These are phyloP conservation scores for Saccharomyces uvarum DNA, from an alignment of 1,139 yeast genomes.

Conservation along the genomic window DNA sequence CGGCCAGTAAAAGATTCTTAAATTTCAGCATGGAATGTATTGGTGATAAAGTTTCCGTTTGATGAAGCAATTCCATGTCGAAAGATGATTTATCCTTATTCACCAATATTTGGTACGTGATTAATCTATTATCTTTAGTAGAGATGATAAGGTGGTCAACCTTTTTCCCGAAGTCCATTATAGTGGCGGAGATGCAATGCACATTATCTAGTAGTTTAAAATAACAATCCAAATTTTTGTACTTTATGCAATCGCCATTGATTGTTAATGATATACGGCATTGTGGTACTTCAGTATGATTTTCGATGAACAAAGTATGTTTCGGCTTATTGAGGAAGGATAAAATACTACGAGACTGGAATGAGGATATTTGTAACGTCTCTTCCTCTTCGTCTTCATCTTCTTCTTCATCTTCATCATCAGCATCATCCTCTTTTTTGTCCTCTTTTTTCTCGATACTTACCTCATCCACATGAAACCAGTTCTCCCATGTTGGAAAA, in stretches of 20 bases:
- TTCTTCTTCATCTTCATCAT: constrained; percentile 17
- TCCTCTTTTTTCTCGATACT: constrained; percentile 3
- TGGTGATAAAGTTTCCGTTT: constrained; percentile 47
- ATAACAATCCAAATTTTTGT: neutral
- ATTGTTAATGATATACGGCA: neutral
- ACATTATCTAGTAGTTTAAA: constrained; percentile 9
- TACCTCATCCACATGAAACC: constrained; percentile 18
- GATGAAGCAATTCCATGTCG: constrained; percentile 47
- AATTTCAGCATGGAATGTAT: constrained; percentile 49
- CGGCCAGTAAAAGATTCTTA: constrained; percentile 57
- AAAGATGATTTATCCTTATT: constrained; percentile 16
- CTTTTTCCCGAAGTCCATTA: constrained; percentile 22
- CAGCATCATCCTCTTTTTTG: constrained; percentile 14
- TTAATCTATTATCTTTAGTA: constrained; percentile 24
- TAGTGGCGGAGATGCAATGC: constrained; percentile 11
- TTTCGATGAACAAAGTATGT: neutral
- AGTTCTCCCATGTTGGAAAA: constrained; percentile 15
- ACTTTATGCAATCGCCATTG: neutral
- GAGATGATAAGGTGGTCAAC: constrained; percentile 36
- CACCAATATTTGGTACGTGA: constrained; percentile 13
- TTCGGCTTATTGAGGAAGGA: constrained; percentile 1
- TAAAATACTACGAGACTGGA: constrained; percentile 4
- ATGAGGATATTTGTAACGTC: neutral
- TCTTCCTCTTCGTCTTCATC: constrained; percentile 14
- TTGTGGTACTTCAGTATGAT: neutral